These are phyloP conservation scores for Nannizziopsis arthrosporioides DNA, from an alignment of 2,329 filamentous ascomycete species.

Conservation along the genomic window DNA sequence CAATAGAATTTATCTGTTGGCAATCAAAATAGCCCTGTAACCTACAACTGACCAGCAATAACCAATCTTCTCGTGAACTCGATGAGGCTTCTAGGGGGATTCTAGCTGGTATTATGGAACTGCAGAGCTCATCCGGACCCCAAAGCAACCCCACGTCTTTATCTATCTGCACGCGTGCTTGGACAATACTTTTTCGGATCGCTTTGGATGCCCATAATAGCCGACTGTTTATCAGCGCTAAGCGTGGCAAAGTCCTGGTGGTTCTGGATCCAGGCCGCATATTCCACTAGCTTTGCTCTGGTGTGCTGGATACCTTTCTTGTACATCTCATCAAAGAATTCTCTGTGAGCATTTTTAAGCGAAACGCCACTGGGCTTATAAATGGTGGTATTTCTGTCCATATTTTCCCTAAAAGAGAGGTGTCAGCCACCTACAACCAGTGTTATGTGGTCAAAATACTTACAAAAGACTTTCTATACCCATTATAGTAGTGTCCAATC, in stretches of 20 bases:
- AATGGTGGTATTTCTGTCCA: conserved; percentile 1
- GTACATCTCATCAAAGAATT: conserved; percentile 3
- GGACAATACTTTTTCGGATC: too few relatives aligned
- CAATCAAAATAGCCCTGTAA: too few relatives aligned
- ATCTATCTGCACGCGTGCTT: too few relatives aligned
- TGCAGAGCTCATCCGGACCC: too few relatives aligned
- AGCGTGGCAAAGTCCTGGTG: background rate
- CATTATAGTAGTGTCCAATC: conserved; percentile 2
- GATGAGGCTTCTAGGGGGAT: too few relatives aligned
- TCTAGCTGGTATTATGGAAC: too few relatives aligned
- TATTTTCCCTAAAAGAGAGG: background rate
- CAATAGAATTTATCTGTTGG: too few relatives aligned
- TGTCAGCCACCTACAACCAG: background rate
- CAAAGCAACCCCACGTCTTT: too few relatives aligned
- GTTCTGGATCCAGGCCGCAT: conserved; percentile 6
- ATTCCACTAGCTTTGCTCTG: background rate
- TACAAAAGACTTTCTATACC: conserved; percentile 9
- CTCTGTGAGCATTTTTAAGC: conserved; percentile 1
- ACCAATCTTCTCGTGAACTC: too few relatives aligned
- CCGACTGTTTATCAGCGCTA: background rate
- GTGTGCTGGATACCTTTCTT: background rate
- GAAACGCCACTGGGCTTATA: background rate
- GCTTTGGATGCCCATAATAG: too few relatives aligned
- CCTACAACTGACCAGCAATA: too few relatives aligned
- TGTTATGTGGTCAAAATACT: background rate